These are phyloP conservation scores for Pholiota microspora DNA, from an alignment of 768 basidiomycete species.

Conservation along the genomic window DNA sequence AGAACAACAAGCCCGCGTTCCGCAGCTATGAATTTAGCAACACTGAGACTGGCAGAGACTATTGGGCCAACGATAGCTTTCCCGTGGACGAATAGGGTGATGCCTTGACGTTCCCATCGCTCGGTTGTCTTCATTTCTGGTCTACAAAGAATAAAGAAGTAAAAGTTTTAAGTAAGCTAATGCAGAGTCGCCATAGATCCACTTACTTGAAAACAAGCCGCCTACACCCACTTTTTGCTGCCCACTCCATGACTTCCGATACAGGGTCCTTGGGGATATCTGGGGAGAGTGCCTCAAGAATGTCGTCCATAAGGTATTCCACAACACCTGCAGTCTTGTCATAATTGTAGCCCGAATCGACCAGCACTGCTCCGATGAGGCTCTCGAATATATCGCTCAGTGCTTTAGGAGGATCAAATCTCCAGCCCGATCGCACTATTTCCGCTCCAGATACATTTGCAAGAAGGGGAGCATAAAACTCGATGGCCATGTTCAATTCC, in stretches of 20 bases:
- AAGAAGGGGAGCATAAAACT: slow-evolving; percentile 58
- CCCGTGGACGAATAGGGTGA: slow-evolving; percentile 61
- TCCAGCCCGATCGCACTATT: slow-evolving; percentile 71
- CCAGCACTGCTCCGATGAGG: slow-evolving; percentile 76
- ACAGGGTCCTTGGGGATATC: slow-evolving; percentile 69
- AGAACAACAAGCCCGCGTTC: slow-evolving; percentile 59
- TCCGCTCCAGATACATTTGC: slow-evolving; percentile 53
- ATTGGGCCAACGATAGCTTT: slow-evolving; percentile 58
- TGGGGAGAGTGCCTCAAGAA: slow-evolving; percentile 59
- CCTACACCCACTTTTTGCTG: slow-evolving; percentile 55
- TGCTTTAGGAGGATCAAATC: slow-evolving; percentile 83
- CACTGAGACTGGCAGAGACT: slow-evolving; percentile 48
- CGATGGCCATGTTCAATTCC: slow-evolving; percentile 64
- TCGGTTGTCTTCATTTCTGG: slow-evolving; percentile 19
- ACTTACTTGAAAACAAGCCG: slow-evolving; percentile 30
- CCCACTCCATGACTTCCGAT: slow-evolving; percentile 69
- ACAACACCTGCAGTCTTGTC: slow-evolving; percentile 63
- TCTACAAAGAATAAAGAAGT: slow-evolving; percentile 14
- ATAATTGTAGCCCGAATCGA: slow-evolving; percentile 76
- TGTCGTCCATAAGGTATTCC: slow-evolving; percentile 62
- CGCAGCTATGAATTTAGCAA: slow-evolving; percentile 70
- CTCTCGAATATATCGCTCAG: slow-evolving; percentile 86
- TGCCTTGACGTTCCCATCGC: slow-evolving; percentile 34
- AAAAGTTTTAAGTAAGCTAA: neutral
- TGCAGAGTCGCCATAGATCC: neutral